These are phyloP conservation scores for Parastagonospora avenae DNA, from an alignment of 2,329 filamentous ascomycete species.

Conservation along the genomic window DNA sequence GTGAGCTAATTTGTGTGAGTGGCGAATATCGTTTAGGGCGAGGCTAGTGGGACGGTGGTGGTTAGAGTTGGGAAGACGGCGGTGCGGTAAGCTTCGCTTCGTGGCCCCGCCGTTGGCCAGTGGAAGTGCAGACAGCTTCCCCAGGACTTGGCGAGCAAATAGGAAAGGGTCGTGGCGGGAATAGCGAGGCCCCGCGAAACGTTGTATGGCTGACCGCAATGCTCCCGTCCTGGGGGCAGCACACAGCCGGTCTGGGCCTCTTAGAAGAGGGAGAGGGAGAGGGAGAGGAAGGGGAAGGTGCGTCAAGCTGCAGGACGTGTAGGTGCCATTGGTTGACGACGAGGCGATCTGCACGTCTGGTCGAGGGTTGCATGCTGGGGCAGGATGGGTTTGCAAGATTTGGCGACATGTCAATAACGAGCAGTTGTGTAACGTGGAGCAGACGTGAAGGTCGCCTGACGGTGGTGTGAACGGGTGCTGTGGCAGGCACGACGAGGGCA, in stretches of 20 bases:
- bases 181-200: conserved; percentile 11
- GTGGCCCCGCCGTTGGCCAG: too few relatives aligned
- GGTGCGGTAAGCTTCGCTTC: too few relatives aligned
- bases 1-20: too few relatives aligned
- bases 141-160: conserved; percentile 28
- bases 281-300: neutral
- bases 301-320: conserved; percentile 12
- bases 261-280: conserved; percentile 14
- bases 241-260: conserved; percentile 30
- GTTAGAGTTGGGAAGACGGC: too few relatives aligned
- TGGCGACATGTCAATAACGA: conserved; percentile 8
- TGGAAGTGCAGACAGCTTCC: conserved; percentile 6
- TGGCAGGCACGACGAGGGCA: neutral
- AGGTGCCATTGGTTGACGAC: conserved; percentile 21
- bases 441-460: conserved; percentile 12
- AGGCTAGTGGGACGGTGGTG: too few relatives aligned
- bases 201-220: conserved; percentile 13
- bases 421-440: conserved; percentile 15
- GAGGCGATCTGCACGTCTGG: conserved; percentile 23
- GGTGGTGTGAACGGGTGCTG: conserved; percentile 15
- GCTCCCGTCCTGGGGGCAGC: conserved; percentile 20
- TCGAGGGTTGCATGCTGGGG: conserved; percentile 10
- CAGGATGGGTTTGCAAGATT: conserved; percentile 10
- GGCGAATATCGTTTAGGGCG: too few relatives aligned
- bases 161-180: conserved; percentile 21